phyloP scores from a whole-genome alignment of 345 rosid species.

The Salix viminalis region DNA sequence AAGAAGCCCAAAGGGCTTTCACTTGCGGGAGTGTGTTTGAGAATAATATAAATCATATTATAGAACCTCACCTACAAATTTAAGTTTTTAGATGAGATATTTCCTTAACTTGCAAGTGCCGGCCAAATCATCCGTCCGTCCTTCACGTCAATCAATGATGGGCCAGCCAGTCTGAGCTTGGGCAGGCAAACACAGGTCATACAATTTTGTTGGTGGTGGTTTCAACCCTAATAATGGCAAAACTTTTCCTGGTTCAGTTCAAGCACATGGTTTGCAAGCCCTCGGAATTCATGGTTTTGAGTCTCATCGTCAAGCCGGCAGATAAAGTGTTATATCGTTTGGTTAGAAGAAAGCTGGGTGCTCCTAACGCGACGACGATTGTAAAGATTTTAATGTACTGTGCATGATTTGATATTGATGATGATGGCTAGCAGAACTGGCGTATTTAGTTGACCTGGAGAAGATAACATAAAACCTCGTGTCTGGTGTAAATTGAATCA shows the following conservation, averaged over 20 bases:
- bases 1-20: too few relatives aligned
- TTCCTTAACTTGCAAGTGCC: too few relatives aligned
- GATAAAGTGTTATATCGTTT: not conserved
- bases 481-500: too few relatives aligned
- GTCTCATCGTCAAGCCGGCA: not conserved
- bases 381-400: not conserved
- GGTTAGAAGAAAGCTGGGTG: not conserved
- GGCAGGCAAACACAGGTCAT: not conserved
- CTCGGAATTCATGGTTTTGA: not conserved
- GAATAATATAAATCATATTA: too few relatives aligned
- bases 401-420: not conserved
- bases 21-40: too few relatives aligned
- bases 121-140: too few relatives aligned
- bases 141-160: not conserved
- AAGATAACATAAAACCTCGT: too few relatives aligned
- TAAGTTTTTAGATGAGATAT: too few relatives aligned
- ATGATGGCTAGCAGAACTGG: too few relatives aligned
- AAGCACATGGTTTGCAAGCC: not conserved
- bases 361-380: not conserved
- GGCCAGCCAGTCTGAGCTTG: not conserved
- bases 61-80: too few relatives aligned
- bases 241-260: not conserved
- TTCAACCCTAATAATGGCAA: too few relatives aligned
- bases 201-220: too few relatives aligned
- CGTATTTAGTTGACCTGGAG: not conserved